A percentile compares a stretch with the other conserved stretches of the same genome.
Conservation (phyloP, 306 rosid species). For the Quercus parvula region DNA sequence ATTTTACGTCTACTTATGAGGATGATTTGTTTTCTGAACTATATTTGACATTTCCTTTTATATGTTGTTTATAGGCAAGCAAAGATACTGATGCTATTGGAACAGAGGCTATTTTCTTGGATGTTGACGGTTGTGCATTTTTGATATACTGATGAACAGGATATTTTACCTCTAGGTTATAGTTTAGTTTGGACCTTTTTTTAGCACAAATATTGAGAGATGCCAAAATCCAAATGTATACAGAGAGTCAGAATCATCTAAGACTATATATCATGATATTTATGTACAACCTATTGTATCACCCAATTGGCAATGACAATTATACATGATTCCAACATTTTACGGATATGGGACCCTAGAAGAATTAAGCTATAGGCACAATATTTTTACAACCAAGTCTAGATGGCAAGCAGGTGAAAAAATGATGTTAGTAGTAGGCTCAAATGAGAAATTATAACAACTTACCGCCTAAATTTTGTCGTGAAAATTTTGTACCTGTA, state of each 20-base stretch:
- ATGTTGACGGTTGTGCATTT: slow-evolving; percentile 48
- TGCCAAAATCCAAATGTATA: background rate
- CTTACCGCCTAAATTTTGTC: too few species aligned
- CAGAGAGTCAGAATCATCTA: background rate
- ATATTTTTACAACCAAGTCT: too few species aligned
- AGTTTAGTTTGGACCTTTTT: slow-evolving; percentile 24
- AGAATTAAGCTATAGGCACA: too few species aligned
- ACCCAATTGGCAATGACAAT: too few species aligned
- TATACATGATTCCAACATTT: too few species aligned
- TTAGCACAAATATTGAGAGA: background rate
- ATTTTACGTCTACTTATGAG: background rate
- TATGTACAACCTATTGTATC: too few species aligned
- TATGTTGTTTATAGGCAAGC: slow-evolving; percentile 19
- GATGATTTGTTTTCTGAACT: background rate
- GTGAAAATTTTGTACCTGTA: too few species aligned
- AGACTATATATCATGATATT: too few species aligned
- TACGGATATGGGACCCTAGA: too few species aligned
- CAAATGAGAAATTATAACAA: too few species aligned
- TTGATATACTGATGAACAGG: slow-evolving; percentile 19
- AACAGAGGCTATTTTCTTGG: slow-evolving; percentile 32
- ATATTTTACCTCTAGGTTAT: slow-evolving; percentile 47
- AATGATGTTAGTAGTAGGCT: too few species aligned
- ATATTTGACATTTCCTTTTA: background rate
- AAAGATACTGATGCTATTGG: slow-evolving; percentile 29
- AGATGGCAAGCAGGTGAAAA: too few species aligned